Evolutionary conservation across 495 filamentous ascomycete genomes (phyloP).

Genomic region (Apodospora peruviana): DNA sequence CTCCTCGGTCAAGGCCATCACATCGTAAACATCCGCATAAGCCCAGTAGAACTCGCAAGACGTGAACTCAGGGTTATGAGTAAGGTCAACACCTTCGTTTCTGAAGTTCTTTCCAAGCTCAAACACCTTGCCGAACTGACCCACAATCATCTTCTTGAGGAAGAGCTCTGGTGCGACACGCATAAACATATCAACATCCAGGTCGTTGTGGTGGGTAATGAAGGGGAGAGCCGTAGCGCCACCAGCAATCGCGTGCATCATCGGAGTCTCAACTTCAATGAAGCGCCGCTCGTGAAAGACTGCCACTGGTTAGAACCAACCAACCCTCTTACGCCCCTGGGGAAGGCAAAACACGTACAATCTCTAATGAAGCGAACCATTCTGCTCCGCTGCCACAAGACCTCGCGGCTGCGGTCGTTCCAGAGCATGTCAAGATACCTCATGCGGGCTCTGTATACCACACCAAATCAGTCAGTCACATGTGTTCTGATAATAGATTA

Average conservation of each 20-base stretch:
- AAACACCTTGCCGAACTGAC: conserved; percentile 70
- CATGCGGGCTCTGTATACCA: conserved; percentile 81
- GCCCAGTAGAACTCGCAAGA: conserved; percentile 97
- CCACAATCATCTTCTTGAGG: conserved; percentile 87
- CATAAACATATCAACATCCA: conserved; percentile 90
- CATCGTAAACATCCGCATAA: conserved; percentile 86
- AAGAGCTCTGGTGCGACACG: conserved; percentile 86
- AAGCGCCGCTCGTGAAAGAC: conserved; percentile 80
- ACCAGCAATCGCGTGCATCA: conserved; percentile 94
- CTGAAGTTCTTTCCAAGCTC: conserved; percentile 92
- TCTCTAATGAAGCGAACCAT: conserved; percentile 79
- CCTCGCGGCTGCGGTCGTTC: conserved; percentile 77
- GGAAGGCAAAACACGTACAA: conserved; percentile 31
- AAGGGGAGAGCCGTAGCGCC: conserved; percentile 96
- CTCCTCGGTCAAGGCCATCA: conserved; percentile 91
- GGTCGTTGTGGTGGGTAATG: conserved; percentile 88
- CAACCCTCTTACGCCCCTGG: background rate
- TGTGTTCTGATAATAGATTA: background rate
- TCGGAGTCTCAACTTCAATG: conserved; percentile 93
- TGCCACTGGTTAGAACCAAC: background rate
- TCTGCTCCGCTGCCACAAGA: conserved; percentile 76
- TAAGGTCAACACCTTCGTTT: conserved; percentile 90
- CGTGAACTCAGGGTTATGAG: conserved; percentile 93
- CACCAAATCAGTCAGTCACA: background rate
- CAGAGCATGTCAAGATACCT: conserved; percentile 93